Evolutionary conservation across 2,329 filamentous ascomycete genomes (phyloP).

Genomic region (Rhinocladiella mackenziei): DNA sequence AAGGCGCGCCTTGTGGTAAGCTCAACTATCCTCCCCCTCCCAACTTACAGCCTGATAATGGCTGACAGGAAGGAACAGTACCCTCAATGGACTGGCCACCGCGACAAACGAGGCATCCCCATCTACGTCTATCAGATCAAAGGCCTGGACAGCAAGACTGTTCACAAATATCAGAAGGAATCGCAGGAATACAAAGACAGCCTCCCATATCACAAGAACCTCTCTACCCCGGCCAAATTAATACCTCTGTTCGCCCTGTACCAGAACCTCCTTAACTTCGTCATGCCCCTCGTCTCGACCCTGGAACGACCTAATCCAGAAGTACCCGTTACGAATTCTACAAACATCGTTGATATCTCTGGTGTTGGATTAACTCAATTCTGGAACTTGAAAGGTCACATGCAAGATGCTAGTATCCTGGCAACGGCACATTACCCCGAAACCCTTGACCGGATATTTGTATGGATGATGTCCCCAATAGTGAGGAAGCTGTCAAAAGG

Average conservation of each 20-base stretch:
- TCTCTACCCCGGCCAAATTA: slow-evolving; percentile 61
- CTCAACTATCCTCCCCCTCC: slow-evolving; percentile 19
- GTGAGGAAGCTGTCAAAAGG: neutral
- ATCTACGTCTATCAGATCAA: slow-evolving; percentile 87
- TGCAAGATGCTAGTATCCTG: slow-evolving; percentile 85
- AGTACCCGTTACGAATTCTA: slow-evolving; percentile 87
- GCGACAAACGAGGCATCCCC: slow-evolving; percentile 86
- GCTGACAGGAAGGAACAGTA: slow-evolving; percentile 16
- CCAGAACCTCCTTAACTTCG: slow-evolving; percentile 85
- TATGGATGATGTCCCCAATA: slow-evolving; percentile 34
- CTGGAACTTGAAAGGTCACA: slow-evolving; percentile 89
- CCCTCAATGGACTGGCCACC: slow-evolving; percentile 86
- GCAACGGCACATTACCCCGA: slow-evolving; percentile 95
- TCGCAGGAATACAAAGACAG: slow-evolving; percentile 33
- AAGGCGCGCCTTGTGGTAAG: slow-evolving; percentile 66
- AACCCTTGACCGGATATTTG: slow-evolving; percentile 78
- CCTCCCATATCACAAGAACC: slow-evolving; percentile 54
- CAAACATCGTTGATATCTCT: slow-evolving; percentile 91
- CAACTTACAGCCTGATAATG: neutral
- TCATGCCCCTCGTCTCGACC: slow-evolving; percentile 77
- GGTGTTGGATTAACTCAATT: slow-evolving; percentile 87
- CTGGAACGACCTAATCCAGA: slow-evolving; percentile 69
- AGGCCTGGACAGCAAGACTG: slow-evolving; percentile 75
- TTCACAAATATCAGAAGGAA: slow-evolving; percentile 71
- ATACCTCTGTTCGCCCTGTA: slow-evolving; percentile 87